Base-by-base conservation (phyloP, 768 basidiomycete genomes). In the Leccinellum luteum region DNA sequence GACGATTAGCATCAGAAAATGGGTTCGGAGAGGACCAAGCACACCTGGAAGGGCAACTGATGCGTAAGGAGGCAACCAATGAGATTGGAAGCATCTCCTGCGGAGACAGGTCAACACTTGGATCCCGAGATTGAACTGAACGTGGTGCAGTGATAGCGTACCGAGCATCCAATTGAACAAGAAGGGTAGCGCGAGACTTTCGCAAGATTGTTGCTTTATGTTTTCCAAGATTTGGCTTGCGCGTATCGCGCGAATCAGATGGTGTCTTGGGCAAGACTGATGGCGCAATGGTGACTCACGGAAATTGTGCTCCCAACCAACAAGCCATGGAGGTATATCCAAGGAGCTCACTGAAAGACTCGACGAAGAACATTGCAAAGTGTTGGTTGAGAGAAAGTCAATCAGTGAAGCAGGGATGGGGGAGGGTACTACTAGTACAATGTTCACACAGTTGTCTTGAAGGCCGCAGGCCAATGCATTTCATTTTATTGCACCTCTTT, bases 41-140 rank as follows among this genome's bases (percentile, higher is more conserved):
- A 64, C 71, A 92, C 94, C 75, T 98, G 96, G 72, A 99, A 98
- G 21, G 94, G 93, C 15, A 97, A 80, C 69, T 98, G 97, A 65
- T 89, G 82, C 3, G 97, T 98, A 54, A 99, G 78, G 58, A 98
- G 75, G 69, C 93, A 94, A 10, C 93, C 95, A 57, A 98, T 72
- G 30, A 98, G 81, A 73, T 98, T 98, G 19, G 94, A 94, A 23
- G 90, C 76, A 74, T 99, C 97, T 50, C 96, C 96, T 90, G 69
- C 27, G 27, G 64, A 17, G 25, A 25, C 48, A 30, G 23, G 50
- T 62, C 56, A 69, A 23, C 21, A 21, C 14, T 59, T 25, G 21
- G 15, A 9, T 17, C 47, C 32, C 32, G 32, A n/a, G n/a, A n/a
- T 38, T 17, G 38, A 54, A 38, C 31, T 31, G 50, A 44, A 27